Evolutionary conservation across 129 eudicot genomes (phyloP), one percentile per base, ranked within the genome.

Genomic region (Flaveria trinervia): DNA sequence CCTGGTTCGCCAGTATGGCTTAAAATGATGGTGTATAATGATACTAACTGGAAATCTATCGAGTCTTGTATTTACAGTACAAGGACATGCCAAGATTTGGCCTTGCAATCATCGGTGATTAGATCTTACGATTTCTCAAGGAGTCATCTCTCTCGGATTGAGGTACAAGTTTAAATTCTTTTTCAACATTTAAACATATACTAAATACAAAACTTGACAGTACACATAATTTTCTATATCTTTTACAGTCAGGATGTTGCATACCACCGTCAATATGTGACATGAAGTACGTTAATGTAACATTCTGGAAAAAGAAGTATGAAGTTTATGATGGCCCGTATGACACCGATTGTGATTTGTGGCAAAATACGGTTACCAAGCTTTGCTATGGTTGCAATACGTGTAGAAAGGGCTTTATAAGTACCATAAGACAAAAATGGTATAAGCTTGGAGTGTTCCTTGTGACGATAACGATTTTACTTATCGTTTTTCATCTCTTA

Each of bases 231-330:
- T 61, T 73, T 23, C 28, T 28, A 5, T 16, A 17, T 7, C 14
- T 68, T 60, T 61, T 36, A 36, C 72, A 86, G 90, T 71, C 75
- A 4, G 90, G 90, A 66, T 86, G 90, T 72, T 86, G 90, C 83
- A 84, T 61, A 71, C 90, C 90, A 9, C 88, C 90, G 22, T 59
- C 82, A 52, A 70, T 12, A 16, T 86, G 90, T 28, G 86, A 68
- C 22, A 81, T 86, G 88, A 80, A 46, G 30, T 86, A 80, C 22
- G 80, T 84, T 17, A 84, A 84, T 14, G 64, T 65, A 43, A 87
- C 88, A 2, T 81, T 43, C 17, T 87, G 91, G 91, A 59, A 45
- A 72, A 76, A 43, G 41, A 76, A 33, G 16, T n/a, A 44, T 3
- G 79, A 46, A 25, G 55, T n/a, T 36, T 36, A 4, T 6, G 26